Conservation (phyloP, 805 yeast species). For the Candida ovalis region DNA sequence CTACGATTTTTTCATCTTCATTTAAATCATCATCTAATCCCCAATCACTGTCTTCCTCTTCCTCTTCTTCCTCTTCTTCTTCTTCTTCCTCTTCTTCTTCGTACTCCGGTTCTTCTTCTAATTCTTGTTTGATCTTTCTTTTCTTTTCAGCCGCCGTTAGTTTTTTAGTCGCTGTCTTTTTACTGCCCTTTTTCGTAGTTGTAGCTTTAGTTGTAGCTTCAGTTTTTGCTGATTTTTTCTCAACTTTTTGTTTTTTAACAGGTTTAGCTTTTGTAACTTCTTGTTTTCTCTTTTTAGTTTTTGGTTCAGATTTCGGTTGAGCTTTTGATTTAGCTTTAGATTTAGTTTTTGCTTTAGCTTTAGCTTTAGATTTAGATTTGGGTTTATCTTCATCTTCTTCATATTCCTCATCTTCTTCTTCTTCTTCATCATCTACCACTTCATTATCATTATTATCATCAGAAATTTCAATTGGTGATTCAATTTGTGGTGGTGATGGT, state of each 20-base stretch:
- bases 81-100: constrained; percentile 4
- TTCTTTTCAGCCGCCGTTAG: constrained; percentile 5
- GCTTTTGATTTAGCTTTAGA: constrained; percentile 8
- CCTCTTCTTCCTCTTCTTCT: constrained; percentile 2
- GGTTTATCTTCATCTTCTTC: constrained; percentile 25
- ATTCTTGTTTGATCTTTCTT: background rate
- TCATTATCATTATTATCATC: constrained; percentile 5
- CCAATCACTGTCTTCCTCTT: constrained; percentile 27
- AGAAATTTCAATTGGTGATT: no score
- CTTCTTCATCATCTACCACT: constrained; percentile 2
- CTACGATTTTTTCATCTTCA: constrained; percentile 11
- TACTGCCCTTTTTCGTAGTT: constrained; percentile 9
- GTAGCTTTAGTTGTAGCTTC: constrained; percentile 4
- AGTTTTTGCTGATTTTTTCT: constrained; percentile 4
- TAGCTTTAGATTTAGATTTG: constrained; percentile 2
- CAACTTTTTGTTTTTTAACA: background rate
- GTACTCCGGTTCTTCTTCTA: constrained; percentile 6
- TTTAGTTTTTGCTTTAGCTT: constrained; percentile 1
- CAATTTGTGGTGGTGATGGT: constrained; percentile 2
- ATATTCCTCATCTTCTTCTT: constrained; percentile 4
- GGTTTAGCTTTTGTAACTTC: background rate
- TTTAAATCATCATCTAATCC: constrained; percentile 22
- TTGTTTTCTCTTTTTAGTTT: background rate
- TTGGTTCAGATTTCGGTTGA: constrained; percentile 2
- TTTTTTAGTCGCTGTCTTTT: constrained; percentile 16